Conservation (phyloP, 495 filamentous ascomycete species). For the Talaromyces proteolyticus region DNA sequence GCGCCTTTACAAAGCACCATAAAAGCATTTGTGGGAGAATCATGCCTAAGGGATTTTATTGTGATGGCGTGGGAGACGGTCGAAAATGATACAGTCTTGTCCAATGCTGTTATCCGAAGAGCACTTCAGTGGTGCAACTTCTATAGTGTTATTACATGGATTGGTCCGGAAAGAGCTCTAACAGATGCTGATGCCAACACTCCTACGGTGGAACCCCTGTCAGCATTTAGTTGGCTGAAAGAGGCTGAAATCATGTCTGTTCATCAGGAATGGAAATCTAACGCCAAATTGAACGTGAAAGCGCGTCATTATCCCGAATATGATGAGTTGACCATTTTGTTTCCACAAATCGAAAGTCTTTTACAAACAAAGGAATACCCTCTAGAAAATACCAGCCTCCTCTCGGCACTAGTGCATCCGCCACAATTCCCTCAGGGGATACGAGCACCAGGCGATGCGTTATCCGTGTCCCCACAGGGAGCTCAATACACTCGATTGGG, state of each 20-base stretch:
- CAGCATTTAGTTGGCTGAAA: conserved; percentile 54
- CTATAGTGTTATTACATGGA: conserved; percentile 49
- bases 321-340: conserved; percentile 19
- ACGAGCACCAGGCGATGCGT: conserved; percentile 34
- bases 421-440: conserved; percentile 34
- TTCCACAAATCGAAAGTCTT: conserved; percentile 20
- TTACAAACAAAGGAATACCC: conserved; percentile 20
- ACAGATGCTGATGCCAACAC: conserved; percentile 27
- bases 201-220: conserved; percentile 36
- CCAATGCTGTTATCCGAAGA: conserved; percentile 47
- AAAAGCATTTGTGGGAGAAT: conserved; percentile 50
- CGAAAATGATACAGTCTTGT: conserved; percentile 35
- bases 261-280: conserved; percentile 46
- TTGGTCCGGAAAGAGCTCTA: conserved; percentile 38
- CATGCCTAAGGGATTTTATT: conserved; percentile 40
- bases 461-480: conserved; percentile 44
- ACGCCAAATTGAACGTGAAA: conserved; percentile 22
- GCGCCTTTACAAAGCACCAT: conserved; percentile 33
- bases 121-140: conserved; percentile 51
- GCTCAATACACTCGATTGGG: conserved; percentile 42
- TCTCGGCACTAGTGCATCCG: conserved; percentile 21
- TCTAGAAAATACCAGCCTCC: background rate
- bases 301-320: conserved; percentile 15
- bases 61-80: conserved; percentile 50
- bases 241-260: conserved; percentile 42